Conservation (phyloP, 2,329 filamentous ascomycete species). For the Diaporthe humulicola region DNA sequence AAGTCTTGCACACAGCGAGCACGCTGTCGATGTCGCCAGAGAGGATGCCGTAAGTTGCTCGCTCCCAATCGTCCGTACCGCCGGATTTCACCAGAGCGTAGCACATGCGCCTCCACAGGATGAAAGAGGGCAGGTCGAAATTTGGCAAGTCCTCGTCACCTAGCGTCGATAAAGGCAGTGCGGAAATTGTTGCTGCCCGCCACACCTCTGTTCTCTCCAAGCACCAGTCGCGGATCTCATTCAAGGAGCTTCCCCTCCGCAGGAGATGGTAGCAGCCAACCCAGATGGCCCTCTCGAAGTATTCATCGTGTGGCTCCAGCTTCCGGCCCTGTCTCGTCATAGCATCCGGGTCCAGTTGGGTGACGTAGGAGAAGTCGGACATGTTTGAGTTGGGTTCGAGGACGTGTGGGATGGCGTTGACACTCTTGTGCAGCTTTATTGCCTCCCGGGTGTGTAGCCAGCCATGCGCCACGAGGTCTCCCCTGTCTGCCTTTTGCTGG, state of each 20-base stretch:
- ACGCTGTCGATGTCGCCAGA: conserved; percentile 86
- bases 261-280: conserved; percentile 94
- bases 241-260: conserved; percentile 81
- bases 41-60: conserved; percentile 91
- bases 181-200: conserved; percentile 87
- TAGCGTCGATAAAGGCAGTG: conserved; percentile 71
- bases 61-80: conserved; percentile 82
- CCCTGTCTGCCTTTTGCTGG: conserved; percentile 81
- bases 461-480: conserved; percentile 86
- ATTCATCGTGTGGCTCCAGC: conserved; percentile 86
- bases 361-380: conserved; percentile 74
- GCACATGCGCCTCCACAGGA: conserved; percentile 85
- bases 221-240: conserved; percentile 87
- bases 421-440: conserved; percentile 90
- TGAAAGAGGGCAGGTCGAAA: conserved; percentile 60
- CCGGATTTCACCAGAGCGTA: conserved; percentile 78
- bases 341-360: conserved; percentile 93
- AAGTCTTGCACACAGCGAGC: conserved; percentile 79
- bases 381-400: conserved; percentile 74
- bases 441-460: conserved; percentile 93
- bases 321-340: conserved; percentile 81
- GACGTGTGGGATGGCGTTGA: conserved; percentile 75
- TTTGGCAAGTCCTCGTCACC: conserved; percentile 58
- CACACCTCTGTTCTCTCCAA: conserved; percentile 87
- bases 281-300: conserved; percentile 92